Conservation (phyloP, 1,284 basidiomycete species). For the Pterulicium gracile region DNA sequence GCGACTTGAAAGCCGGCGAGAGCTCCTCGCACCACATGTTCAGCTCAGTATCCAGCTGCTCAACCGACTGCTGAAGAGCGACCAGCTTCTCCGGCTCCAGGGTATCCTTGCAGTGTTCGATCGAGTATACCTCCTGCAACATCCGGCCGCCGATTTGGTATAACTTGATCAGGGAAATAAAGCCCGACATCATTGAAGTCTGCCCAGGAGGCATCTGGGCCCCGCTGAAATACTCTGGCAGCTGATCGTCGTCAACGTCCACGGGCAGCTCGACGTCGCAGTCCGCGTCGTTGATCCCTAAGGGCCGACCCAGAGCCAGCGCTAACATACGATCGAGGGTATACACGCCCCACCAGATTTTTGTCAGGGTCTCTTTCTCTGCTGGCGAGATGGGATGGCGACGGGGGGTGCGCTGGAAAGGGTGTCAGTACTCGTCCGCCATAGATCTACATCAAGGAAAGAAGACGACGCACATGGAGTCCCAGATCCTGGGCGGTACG, state of each 20-base stretch:
- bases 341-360: slow-evolving; percentile 89
- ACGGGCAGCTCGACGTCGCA: slow-evolving; percentile 76
- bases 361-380: slow-evolving; percentile 79
- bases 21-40: slow-evolving; percentile 75
- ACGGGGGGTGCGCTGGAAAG: slow-evolving; percentile 63
- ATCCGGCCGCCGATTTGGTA: slow-evolving; percentile 79
- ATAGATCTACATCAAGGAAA: slow-evolving; percentile 1
- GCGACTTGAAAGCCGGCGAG: slow-evolving; percentile 61
- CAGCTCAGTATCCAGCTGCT: slow-evolving; percentile 65
- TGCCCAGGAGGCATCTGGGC: slow-evolving; percentile 40
- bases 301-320: slow-evolving; percentile 71
- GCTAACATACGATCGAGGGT: slow-evolving; percentile 84
- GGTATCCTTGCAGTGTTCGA: slow-evolving; percentile 63
- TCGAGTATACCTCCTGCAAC: slow-evolving; percentile 70
- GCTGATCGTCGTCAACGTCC: slow-evolving; percentile 68
- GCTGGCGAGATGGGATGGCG: slow-evolving; percentile 57
- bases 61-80: slow-evolving; percentile 66
- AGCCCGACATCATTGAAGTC: slow-evolving; percentile 71
- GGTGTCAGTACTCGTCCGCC: no score
- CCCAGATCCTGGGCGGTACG: slow-evolving; percentile 82
- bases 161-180: slow-evolving; percentile 61
- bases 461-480: slow-evolving; percentile 58
- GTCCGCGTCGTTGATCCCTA: slow-evolving; percentile 71
- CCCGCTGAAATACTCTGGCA: slow-evolving; percentile 62
- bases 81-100: slow-evolving; percentile 64